phyloP scores from a whole-genome alignment of 805 yeast genomes.

The Lachancea dasiensis region DNA sequence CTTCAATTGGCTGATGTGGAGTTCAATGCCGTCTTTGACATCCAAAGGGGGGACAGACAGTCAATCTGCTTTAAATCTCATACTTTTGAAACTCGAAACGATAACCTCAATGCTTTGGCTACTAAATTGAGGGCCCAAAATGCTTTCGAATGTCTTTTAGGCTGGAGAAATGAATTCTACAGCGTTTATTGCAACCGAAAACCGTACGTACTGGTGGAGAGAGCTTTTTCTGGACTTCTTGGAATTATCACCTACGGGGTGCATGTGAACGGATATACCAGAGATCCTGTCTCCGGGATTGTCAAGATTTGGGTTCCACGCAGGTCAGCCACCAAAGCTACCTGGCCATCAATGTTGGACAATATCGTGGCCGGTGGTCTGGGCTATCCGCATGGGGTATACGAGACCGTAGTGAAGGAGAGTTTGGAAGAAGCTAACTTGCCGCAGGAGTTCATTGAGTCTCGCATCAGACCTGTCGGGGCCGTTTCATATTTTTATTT shows the following conservation, averaged over 20 bases:
- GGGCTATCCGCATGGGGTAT: conserved; percentile 69
- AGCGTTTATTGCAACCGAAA: conserved; percentile 51
- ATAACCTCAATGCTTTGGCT: conserved; percentile 44
- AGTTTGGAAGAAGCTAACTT: conserved; percentile 89
- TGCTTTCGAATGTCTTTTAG: conserved; percentile 40
- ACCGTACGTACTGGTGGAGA: conserved; percentile 67
- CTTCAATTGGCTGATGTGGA: conserved; percentile 13
- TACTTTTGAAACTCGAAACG: conserved; percentile 27
- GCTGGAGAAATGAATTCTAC: conserved; percentile 87
- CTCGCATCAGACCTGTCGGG: conserved; percentile 49
- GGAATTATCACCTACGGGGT: conserved; percentile 91
- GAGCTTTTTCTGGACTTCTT: conserved; percentile 72
- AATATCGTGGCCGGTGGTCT: conserved; percentile 95
- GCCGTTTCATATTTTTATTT: conserved; percentile 59
- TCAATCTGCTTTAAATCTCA: conserved; percentile 29
- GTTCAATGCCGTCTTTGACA: conserved; percentile 24
- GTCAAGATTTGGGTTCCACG: conserved; percentile 78
- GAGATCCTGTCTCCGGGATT: conserved; percentile 39
- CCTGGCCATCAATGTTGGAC: conserved; percentile 88
- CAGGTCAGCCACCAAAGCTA: conserved; percentile 69
- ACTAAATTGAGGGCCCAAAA: conserved; percentile 33
- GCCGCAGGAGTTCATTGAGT: conserved; percentile 42
- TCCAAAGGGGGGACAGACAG: conserved; percentile 26
- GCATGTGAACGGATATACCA: conserved; percentile 76
- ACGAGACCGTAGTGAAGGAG: conserved; percentile 80